Percentiles rank a stretch among this genome's conserved stretches.
Conservation (phyloP, 1,284 basidiomycete species). For the Ceratobasidium sp. region DNA sequence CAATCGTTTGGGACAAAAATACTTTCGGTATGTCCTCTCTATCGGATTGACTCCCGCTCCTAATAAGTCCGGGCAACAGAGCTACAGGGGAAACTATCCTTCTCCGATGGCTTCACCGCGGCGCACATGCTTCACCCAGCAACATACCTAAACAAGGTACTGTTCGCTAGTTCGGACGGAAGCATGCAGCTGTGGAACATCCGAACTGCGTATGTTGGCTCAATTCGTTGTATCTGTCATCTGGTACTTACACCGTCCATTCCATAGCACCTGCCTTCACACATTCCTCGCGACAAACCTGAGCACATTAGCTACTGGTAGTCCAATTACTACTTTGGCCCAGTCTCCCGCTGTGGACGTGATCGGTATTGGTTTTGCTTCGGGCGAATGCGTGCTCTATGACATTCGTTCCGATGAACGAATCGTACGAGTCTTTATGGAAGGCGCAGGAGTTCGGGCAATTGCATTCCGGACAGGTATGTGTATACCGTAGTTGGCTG, state of each 20-base stretch:
- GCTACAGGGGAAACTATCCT: constrained; percentile 69
- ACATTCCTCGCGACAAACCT: constrained; percentile 62
- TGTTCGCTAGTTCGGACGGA: constrained; percentile 85
- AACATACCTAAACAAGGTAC: constrained; percentile 96
- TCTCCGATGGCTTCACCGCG: constrained; percentile 82
- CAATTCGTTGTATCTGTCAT: constrained; percentile 2
- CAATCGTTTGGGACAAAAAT: constrained; percentile 82
- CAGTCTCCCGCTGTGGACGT: constrained; percentile 98
- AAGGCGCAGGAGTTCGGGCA: constrained; percentile 75
- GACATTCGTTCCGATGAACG: constrained; percentile 90
- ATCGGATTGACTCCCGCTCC: constrained; percentile 8
- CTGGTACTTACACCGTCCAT: constrained; percentile 23
- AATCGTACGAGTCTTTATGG: constrained; percentile 87
- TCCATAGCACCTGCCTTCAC: constrained; percentile 67
- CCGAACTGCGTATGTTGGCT: constrained; percentile 68
- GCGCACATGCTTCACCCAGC: constrained; percentile 88
- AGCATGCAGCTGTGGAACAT: constrained; percentile 95
- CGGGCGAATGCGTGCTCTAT: constrained; percentile 86
- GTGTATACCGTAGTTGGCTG: constrained; percentile 45
- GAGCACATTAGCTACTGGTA: constrained; percentile 19
- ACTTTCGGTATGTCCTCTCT: constrained; percentile 57
- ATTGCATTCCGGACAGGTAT: constrained; percentile 88
- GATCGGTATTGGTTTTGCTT: constrained; percentile 86
- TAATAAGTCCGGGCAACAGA: constrained; percentile 50
- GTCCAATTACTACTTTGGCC: constrained; percentile 75